Evolutionary conservation across 2,329 filamentous ascomycete genomes (phyloP).

Genomic region (Ceratocystis alfenasii): DNA sequence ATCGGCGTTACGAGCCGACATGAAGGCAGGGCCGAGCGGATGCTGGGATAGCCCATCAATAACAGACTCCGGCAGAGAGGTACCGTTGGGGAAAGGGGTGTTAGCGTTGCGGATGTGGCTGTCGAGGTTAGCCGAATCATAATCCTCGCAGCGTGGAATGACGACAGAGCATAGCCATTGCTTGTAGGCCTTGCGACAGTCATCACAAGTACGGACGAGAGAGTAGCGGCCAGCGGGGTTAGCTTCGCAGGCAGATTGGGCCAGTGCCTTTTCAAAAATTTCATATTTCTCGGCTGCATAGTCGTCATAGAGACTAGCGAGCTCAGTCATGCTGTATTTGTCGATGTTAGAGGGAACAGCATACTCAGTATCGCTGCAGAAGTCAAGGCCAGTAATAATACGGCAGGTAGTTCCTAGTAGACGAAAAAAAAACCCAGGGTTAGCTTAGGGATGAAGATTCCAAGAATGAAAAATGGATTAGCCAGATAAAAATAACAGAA

Average conservation of each 20-base stretch:
- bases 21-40: slow-evolving; percentile 29
- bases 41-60: slow-evolving; percentile 27
- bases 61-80: slow-evolving; percentile 33
- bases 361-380: slow-evolving; percentile 82
- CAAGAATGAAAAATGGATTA: background rate
- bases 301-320: slow-evolving; percentile 66
- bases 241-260: slow-evolving; percentile 77
- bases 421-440: background rate
- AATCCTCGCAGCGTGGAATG: slow-evolving; percentile 87
- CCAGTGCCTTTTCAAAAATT: slow-evolving; percentile 70
- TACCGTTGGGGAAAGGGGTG: slow-evolving; percentile 59
- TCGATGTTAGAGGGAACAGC: slow-evolving; percentile 71
- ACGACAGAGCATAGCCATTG: slow-evolving; percentile 88
- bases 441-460: background rate
- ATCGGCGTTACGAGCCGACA: slow-evolving; percentile 52
- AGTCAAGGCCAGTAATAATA: slow-evolving; percentile 72
- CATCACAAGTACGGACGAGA: slow-evolving; percentile 59
- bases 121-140: slow-evolving; percentile 40
- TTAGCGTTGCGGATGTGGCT: slow-evolving; percentile 54
- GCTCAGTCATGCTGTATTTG: slow-evolving; percentile 44
- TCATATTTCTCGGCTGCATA: slow-evolving; percentile 57
- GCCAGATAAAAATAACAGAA: background rate
- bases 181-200: slow-evolving; percentile 76
- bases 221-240: slow-evolving; percentile 65
- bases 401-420: slow-evolving; percentile 63